A percentile compares a stretch with the other conserved stretches of the same genome.
phyloP scores from a whole-genome alignment of 2,329 filamentous ascomycete species.

The Dactylellina drechsleri region DNA sequence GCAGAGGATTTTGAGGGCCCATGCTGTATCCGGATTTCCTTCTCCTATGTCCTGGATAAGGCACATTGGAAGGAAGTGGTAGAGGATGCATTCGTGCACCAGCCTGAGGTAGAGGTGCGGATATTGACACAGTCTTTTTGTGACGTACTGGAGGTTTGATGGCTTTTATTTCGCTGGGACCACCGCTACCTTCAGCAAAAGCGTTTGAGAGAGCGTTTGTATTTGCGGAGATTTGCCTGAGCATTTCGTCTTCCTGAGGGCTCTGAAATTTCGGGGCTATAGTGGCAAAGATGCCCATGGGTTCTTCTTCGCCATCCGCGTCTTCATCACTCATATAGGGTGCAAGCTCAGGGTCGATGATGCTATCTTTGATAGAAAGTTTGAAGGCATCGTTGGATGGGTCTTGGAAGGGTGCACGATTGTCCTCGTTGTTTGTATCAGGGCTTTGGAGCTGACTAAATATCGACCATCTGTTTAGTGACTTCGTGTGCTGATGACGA shows the following conservation, averaged over 20 bases:
- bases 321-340: conserved; percentile 95
- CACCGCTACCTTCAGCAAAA: conserved; percentile 8
- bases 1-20: conserved; percentile 39
- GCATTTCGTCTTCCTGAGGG: conserved; percentile 47
- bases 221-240: conserved; percentile 46
- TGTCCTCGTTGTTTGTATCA: conserved; percentile 71
- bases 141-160: conserved; percentile 46
- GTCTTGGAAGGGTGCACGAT: conserved; percentile 87
- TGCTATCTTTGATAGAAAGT: conserved; percentile 94
- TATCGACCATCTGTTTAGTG: conserved; percentile 75
- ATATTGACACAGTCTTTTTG: conserved; percentile 51
- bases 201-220: conserved; percentile 30
- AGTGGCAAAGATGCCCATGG: conserved; percentile 83
- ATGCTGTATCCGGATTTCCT: conserved; percentile 51
- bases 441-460: conserved; percentile 81
- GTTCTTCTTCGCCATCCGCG: conserved; percentile 85
- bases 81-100: conserved; percentile 29
- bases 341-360: conserved; percentile 95
- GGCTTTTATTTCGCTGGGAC: conserved; percentile 26
- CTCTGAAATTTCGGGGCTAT: conserved; percentile 65
- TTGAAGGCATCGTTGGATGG: conserved; percentile 75
- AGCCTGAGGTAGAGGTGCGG: conserved; percentile 25
- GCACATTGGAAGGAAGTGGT: conserved; percentile 16
- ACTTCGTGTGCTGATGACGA: conserved; percentile 75
- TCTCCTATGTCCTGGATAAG: conserved; percentile 39